Evolutionary conservation across 2,329 filamentous ascomycete genomes (phyloP), one percentile per base, ranked within the genome.

Genomic region (Fusarium odoratissimum): DNA sequence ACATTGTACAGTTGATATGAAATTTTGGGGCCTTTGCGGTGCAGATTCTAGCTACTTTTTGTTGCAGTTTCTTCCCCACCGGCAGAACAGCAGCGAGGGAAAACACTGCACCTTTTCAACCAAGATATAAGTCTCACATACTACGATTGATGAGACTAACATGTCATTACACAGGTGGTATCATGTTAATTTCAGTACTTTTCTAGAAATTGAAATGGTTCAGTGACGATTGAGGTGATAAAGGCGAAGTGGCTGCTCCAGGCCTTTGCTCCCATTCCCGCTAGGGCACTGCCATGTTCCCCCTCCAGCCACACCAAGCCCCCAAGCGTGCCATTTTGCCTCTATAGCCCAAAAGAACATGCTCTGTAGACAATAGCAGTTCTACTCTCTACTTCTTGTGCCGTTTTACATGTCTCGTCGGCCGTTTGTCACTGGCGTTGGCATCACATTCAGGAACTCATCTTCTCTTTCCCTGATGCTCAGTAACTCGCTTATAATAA

Each of bases 361-460:
- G 4, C 11, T 30, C 5, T 2, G 8, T 21, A 8, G 8, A 9
- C 4, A 25, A 49, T 33, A 19, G n/a, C 10, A 16, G 45, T 5
- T 23, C 8, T 23, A 2, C 8, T 21, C 2, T 4, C 41, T 33
- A 12, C 49, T 51, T 9, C 25, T 69, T 2, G 3, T 25, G 30
- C 21, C 25, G n/a, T 6, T 25, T 49, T 17, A 10, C 33, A 58
- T 10, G 19, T 48, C 21, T 35, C 11, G n/a, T 48, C 28, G 28
- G 35, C 35, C 17, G 46, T 40, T 42, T n/a, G 65, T 51, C 66
- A 48, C 38, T 40, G 58, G 44, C n/a, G 64, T 69, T 64, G 41
- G 40, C 11, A 58, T 52, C 66, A 42, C 25, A 33, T 46, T 23
- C 25, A 33, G 31, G 19, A 44, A 25, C 30, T 19, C n/a, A 19